phyloP scores from a whole-genome alignment of 331 rosid genomes.

The Quercus tomentella region DNA sequence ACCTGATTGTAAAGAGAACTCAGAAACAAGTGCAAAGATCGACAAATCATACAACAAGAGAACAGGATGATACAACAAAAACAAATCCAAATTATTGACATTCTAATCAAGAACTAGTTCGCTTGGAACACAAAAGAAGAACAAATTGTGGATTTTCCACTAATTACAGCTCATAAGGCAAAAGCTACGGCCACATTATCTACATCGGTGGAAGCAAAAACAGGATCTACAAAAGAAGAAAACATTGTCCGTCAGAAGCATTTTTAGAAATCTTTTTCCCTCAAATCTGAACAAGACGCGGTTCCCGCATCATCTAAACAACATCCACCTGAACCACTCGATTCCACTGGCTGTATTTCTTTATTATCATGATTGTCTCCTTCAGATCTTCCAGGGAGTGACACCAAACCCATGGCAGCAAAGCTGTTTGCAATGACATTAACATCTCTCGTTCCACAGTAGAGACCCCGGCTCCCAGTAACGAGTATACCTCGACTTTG shows the following conservation, averaged over 20 bases:
- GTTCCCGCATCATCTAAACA: conserved; percentile 34
- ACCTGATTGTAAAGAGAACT: background rate
- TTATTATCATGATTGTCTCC: conserved; percentile 25
- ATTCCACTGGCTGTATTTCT: conserved; percentile 21
- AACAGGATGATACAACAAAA: background rate
- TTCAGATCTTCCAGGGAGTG: conserved; percentile 61
- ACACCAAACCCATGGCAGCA: conserved; percentile 79
- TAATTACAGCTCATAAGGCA: conserved; percentile 33
- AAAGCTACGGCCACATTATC: conserved; percentile 32
- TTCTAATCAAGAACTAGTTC: conserved; percentile 11
- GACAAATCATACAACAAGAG: background rate
- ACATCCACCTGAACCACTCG: conserved; percentile 38
- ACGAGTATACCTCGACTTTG: conserved; percentile 55
- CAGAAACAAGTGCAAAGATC: background rate
- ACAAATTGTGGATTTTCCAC: conserved; percentile 3
- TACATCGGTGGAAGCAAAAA: conserved; percentile 25
- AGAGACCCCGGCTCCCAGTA: conserved; percentile 83
- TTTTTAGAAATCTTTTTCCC: conserved; percentile 27
- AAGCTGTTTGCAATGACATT: conserved; percentile 66
- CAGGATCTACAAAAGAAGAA: conserved; percentile 19
- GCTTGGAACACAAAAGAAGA: background rate
- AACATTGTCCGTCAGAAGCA: background rate
- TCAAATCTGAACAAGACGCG: conserved; percentile 23
- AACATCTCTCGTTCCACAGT: conserved; percentile 66
- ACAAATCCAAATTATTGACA: conserved; percentile 22